Percentiles rank a stretch among this genome's conserved stretches.
Conservation (phyloP, 768 basidiomycete genomes). For the Tremella mesenterica region DNA sequence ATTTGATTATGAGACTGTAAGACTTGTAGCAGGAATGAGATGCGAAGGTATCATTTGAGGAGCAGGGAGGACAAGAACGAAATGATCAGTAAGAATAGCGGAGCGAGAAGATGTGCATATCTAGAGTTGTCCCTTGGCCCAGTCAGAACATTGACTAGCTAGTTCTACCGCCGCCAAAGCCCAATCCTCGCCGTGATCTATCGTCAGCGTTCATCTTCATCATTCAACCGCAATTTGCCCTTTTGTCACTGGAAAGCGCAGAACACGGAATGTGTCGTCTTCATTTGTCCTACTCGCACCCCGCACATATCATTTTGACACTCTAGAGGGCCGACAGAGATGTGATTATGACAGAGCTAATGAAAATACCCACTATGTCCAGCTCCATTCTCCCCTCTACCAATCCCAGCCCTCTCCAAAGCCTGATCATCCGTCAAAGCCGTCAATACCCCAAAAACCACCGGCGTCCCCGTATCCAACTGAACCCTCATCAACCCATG, state of each 20-base stretch:
- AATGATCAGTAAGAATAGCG: too few relatives aligned
- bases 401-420: slow-evolving; percentile 83
- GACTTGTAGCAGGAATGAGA: too few relatives aligned
- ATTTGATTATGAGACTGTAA: too few relatives aligned
- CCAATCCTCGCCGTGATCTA: slow-evolving; percentile 87
- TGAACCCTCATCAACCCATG: slow-evolving; percentile 92
- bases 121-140: slow-evolving; percentile 33
- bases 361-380: slow-evolving; percentile 69
- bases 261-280: too few relatives aligned
- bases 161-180: slow-evolving; percentile 84
- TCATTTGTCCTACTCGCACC: too few relatives aligned
- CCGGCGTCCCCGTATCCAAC: slow-evolving; percentile 83
- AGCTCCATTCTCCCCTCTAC: slow-evolving; percentile 53
- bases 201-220: slow-evolving; percentile 2
- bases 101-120: too few relatives aligned
- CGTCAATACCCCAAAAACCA: slow-evolving; percentile 94
- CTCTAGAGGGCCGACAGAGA: too few relatives aligned
- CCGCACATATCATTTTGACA: too few relatives aligned
- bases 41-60: too few relatives aligned
- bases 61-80: too few relatives aligned
- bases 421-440: slow-evolving; percentile 90
- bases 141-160: slow-evolving; percentile 31
- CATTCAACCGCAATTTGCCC: not conserved
- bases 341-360: not conserved
- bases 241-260: too few relatives aligned